phyloP scores from a whole-genome alignment of 1,139 yeast genomes.

The Yamadazyma atmosphaerica region DNA sequence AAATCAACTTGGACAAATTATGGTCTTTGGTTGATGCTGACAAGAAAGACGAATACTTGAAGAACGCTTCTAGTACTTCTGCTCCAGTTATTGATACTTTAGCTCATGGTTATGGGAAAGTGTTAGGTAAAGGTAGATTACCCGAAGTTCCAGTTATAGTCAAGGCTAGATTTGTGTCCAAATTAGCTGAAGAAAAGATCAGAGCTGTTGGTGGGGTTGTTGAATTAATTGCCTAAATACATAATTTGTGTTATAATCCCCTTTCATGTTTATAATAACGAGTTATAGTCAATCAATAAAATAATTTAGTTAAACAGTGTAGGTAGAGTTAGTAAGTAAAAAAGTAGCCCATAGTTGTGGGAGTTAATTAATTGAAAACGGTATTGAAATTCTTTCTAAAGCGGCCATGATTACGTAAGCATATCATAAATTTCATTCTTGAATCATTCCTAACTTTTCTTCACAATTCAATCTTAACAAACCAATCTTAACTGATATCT shows the following conservation, averaged over 20 bases:
- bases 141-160: slow-evolving; percentile 99
- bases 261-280: slow-evolving; percentile 14
- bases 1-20: slow-evolving; percentile 96
- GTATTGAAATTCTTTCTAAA: background rate
- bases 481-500: too few relatives aligned
- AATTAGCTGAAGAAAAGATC: slow-evolving; percentile 99
- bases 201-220: slow-evolving; percentile 99
- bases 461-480: too few relatives aligned
- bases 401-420: too few relatives aligned
- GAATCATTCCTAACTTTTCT: too few relatives aligned
- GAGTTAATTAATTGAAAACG: too few relatives aligned
- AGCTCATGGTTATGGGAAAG: slow-evolving; percentile 99
- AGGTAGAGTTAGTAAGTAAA: too few relatives aligned
- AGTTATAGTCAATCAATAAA: slow-evolving; percentile 11
- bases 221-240: slow-evolving; percentile 90
- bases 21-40: slow-evolving; percentile 97
- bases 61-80: slow-evolving; percentile 80
- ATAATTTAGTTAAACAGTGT: slow-evolving; percentile 8
- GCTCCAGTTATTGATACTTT: slow-evolving; percentile 99
- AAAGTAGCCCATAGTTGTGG: too few relatives aligned
- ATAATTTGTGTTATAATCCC: slow-evolving; percentile 5
- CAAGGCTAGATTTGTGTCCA: slow-evolving; percentile 98
- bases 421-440: too few relatives aligned
- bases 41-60: slow-evolving; percentile 92
- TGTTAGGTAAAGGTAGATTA: slow-evolving; percentile 98